These are phyloP conservation scores for Quercus bicolor DNA, from an alignment of 306 rosid genomes.

Conservation along the genomic window DNA sequence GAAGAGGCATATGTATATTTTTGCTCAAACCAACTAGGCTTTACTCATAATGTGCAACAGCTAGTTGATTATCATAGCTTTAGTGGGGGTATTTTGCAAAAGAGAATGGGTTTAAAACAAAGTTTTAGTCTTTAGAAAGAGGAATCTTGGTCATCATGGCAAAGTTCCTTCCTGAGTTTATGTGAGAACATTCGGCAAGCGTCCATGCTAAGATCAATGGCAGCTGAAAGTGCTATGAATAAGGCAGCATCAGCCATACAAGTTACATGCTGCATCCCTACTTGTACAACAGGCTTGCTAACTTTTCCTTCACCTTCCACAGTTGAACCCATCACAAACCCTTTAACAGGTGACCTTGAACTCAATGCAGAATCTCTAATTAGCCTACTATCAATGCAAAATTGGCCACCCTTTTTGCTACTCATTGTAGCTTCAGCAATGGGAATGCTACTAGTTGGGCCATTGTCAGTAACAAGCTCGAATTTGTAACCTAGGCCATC, in stretches of 20 bases:
- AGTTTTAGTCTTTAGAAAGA: conserved; percentile 2
- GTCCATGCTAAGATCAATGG: conserved; percentile 97
- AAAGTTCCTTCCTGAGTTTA: conserved; percentile 84
- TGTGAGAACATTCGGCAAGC: conserved; percentile 80
- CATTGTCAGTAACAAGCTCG: conserved; percentile 62
- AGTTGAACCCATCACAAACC: conserved; percentile 82
- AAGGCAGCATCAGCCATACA: conserved; percentile 97
- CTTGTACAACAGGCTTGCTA: conserved; percentile 79
- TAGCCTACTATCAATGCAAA: conserved; percentile 60
- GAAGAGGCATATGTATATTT: not conserved
- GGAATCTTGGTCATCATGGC: conserved; percentile 56
- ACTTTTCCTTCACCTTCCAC: conserved; percentile 85
- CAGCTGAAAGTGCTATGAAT: conserved; percentile 81
- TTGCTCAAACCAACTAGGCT: conserved; percentile 47
- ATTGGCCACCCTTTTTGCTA: conserved; percentile 69
- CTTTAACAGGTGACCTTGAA: conserved; percentile 50
- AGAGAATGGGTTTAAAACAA: not conserved
- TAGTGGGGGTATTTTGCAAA: not conserved
- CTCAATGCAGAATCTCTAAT: conserved; percentile 38
- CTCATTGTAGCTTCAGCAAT: conserved; percentile 79
- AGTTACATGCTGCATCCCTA: conserved; percentile 80
- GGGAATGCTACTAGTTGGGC: conserved; percentile 47
- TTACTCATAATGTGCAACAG: conserved; percentile 7
- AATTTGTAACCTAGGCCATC: conserved; percentile 91
- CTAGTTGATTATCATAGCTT: conserved; percentile 48